phyloP scores from a whole-genome alignment of 2,329 filamentous ascomycete genomes.

The Diaporthe sp. region DNA sequence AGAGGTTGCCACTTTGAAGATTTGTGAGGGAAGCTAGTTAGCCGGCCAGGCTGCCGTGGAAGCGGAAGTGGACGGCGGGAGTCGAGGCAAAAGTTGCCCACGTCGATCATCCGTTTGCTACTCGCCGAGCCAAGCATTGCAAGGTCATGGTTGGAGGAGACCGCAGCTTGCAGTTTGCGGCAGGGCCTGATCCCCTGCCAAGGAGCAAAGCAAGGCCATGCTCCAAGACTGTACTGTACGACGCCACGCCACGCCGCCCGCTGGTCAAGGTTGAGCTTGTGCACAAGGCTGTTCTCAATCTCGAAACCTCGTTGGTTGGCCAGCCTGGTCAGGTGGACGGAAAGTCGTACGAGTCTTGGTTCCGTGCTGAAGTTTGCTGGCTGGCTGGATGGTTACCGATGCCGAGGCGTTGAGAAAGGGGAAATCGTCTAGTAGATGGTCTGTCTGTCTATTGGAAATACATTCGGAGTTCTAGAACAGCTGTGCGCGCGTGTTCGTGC shows the following conservation, averaged over 20 bases:
- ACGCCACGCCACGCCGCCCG: neutral
- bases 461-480: slow-evolving; percentile 32
- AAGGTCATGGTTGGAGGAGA: slow-evolving; percentile 16
- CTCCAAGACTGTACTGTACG: neutral
- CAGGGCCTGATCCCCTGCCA: slow-evolving; percentile 25
- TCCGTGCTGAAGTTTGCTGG: slow-evolving; percentile 31
- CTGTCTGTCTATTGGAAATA: neutral
- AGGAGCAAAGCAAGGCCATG: slow-evolving; percentile 16
- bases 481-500: slow-evolving; percentile 15
- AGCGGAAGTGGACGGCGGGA: neutral
- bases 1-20: neutral
- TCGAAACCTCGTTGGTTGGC: slow-evolving; percentile 12
- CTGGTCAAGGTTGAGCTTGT: slow-evolving; percentile 24
- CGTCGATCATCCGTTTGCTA: slow-evolving; percentile 14
- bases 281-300: slow-evolving; percentile 24
- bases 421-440: neutral
- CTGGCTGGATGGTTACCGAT: slow-evolving; percentile 3
- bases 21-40: neutral
- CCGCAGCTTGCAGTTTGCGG: neutral
- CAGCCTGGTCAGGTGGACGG: slow-evolving; percentile 28
- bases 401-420: slow-evolving; percentile 15
- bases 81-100: slow-evolving; percentile 3
- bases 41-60: slow-evolving; percentile 10
- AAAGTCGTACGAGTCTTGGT: slow-evolving; percentile 25
- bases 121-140: slow-evolving; percentile 13